Percentiles rank a stretch among this genome's conserved stretches.
These are phyloP conservation scores for Agrocybe chaxingu DNA, from an alignment of 768 basidiomycete species.

Conservation along the genomic window DNA sequence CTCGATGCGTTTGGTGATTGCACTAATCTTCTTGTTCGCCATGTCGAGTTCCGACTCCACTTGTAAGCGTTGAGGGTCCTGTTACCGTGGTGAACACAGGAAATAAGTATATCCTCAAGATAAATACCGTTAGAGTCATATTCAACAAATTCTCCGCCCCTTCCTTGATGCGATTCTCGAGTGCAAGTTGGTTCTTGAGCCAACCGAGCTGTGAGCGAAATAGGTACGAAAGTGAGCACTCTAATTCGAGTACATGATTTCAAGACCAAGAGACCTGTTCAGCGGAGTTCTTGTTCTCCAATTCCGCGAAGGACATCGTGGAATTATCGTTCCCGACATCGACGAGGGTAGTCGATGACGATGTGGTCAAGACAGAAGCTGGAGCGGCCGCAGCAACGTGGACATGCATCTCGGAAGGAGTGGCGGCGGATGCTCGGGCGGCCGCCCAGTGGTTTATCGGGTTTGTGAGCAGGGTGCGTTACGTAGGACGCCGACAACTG, in stretches of 20 bases:
- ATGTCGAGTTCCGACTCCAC: slow-evolving; percentile 77
- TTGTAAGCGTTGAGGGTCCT: slow-evolving; percentile 67
- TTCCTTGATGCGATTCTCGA: slow-evolving; percentile 83
- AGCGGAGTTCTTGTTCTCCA: slow-evolving; percentile 42
- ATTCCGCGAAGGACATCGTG: slow-evolving; percentile 33
- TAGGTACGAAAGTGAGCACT: slow-evolving; percentile 1
- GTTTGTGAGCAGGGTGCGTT: too few relatives aligned
- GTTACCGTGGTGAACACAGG: not conserved
- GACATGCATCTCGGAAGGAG: slow-evolving; percentile 12
- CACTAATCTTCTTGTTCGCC: slow-evolving; percentile 70
- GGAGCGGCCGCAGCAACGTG: slow-evolving; percentile 14
- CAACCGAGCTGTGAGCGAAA: slow-evolving; percentile 50
- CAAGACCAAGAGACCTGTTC: slow-evolving; percentile 37
- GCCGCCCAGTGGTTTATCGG: too few relatives aligned
- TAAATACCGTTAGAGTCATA: slow-evolving; percentile 49
- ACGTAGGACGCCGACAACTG: too few relatives aligned
- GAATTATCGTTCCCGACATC: slow-evolving; percentile 22
- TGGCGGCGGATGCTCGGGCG: not conserved
- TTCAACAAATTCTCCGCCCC: slow-evolving; percentile 89
- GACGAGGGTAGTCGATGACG: slow-evolving; percentile 24
- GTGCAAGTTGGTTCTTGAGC: slow-evolving; percentile 63
- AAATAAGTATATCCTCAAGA: slow-evolving; percentile 2
- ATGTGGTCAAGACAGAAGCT: slow-evolving; percentile 17
- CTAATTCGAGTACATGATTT: not conserved
- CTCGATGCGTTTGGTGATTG: slow-evolving; percentile 59